Evolutionary conservation across 768 basidiomycete genomes (phyloP), one percentile per base, ranked within the genome.

Genomic region (Gymnopilus dilepis): DNA sequence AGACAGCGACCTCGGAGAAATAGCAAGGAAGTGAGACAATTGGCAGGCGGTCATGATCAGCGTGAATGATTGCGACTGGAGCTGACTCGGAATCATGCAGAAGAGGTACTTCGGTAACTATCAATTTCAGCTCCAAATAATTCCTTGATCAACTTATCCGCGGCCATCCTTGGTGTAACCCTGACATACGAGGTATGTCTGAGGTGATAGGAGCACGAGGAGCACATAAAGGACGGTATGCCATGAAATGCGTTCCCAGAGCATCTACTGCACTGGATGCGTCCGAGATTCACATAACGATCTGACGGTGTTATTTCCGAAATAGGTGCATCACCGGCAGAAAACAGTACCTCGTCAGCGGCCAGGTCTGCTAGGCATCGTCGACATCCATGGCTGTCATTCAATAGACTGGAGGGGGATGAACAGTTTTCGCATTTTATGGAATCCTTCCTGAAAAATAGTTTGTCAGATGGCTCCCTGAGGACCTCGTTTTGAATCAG

Each of bases 41-140:
- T n/a, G n/a, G n/a, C n/a, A n/a, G n/a, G n/a, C n/a, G n/a, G n/a
- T n/a, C n/a, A n/a, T n/a, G n/a, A n/a, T n/a, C n/a, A n/a, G n/a
- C n/a, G n/a, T n/a, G n/a, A n/a, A n/a, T n/a, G n/a, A n/a, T n/a
- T n/a, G n/a, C n/a, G n/a, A 37, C 34, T 11, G 15, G 2, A 15
- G 34, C 34, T 34, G 33, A 34, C 6, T 12, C 33, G 33, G 13
- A 31, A 30, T 31, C 12, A 31, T 4, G 17, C 5, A 11, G 47
- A 31, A 6, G 47, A 0, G 17, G 3, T 6, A n/a, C 15, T 6
- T 50, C 6, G 15, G 17, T 8, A 30, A 2, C 24, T 28, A 28
- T 61, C 54, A 21, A 61, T 61, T 37, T 61, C 60, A 24, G 34
- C 42, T 28, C 47, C 55, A 41, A 57, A 61, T 40, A 57, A n/a